Evolutionary conservation across 192 early-diverging fungal species (phyloP).

Genomic region (Rhizoclosmatium globosum): DNA sequence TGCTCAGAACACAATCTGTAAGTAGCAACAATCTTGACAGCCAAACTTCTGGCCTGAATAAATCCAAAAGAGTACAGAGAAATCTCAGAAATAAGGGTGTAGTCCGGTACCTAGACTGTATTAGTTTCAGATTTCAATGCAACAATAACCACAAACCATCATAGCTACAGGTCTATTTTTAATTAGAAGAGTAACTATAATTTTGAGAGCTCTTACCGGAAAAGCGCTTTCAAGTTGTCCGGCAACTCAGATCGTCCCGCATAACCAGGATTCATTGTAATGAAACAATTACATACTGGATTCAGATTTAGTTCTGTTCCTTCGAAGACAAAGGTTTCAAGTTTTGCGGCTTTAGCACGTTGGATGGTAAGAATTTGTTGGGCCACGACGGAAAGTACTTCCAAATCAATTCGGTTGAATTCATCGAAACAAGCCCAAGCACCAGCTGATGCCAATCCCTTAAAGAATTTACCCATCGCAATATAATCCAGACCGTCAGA

Average conservation of each 20-base stretch:
- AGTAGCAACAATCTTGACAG: constrained; percentile 69
- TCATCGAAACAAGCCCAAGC: constrained; percentile 72
- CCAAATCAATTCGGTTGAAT: constrained; percentile 71
- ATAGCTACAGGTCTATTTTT: constrained; percentile 56
- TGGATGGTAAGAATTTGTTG: constrained; percentile 72
- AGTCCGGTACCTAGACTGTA: constrained; percentile 62
- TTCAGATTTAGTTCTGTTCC: constrained; percentile 67
- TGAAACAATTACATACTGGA: constrained; percentile 61
- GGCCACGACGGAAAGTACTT: constrained; percentile 69
- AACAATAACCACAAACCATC: constrained; percentile 57
- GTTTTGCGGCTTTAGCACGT: constrained; percentile 63
- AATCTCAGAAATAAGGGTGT: constrained; percentile 70
- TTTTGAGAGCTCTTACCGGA: constrained; percentile 51
- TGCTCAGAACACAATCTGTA: constrained; percentile 70
- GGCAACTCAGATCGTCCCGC: constrained; percentile 68
- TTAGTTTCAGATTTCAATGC: too few species aligned
- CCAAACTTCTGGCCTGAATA: constrained; percentile 58
- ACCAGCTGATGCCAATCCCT: constrained; percentile 67
- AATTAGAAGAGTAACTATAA: too few species aligned
- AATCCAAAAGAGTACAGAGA: constrained; percentile 72
- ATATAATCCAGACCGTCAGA: constrained; percentile 72
- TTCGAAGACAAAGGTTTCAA: constrained; percentile 65
- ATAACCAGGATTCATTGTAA: constrained; percentile 75
- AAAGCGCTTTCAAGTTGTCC: constrained; percentile 69
- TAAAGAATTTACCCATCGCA: constrained; percentile 74